Evolutionary conservation across 2,329 filamentous ascomycete species (phyloP), one percentile per base, ranked within the genome.

Genomic region (Diplodia corticola): DNA sequence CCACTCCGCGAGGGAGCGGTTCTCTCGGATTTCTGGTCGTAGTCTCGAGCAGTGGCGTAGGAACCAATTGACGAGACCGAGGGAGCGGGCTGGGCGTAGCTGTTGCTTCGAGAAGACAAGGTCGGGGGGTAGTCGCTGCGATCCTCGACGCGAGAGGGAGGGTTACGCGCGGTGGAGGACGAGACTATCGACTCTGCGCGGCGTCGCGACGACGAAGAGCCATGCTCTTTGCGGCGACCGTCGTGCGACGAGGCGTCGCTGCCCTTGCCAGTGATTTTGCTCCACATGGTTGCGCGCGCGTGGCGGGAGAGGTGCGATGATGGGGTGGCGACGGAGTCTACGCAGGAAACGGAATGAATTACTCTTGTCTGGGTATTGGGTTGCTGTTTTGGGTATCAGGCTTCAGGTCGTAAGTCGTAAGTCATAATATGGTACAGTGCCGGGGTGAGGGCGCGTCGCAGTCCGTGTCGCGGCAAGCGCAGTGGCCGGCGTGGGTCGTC

Each of bases 261-360:
- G 40, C 73, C 75, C 68, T 76, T 78, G 57, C 57, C 75, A 6
- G 74, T 77, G 64, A 77, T 67, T 55, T 71, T 75, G 69, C 69
- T 77, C 77, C 77, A 79, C 77, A 79, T 79, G 71, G 20, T 73
- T 33, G 63, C 17, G 35, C 30, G 40, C 24, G 64, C n/a, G n/a
- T n/a, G 46, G 44, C 49, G 63, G 26, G 28, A 40, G 33, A 54
- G 61, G 20, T 12, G 57, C 46, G 35, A 28, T 57, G 63, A 55
- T 65, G 37, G 28, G 53, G 44, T 65, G 63, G 64, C 64, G 28
- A 30, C 9, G 30, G 20, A 4, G 51, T 59, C 54, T 59, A 59
- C 24, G 54, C 22, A 55, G 28, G 64, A 59, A 53, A 59, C n/a
- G 53, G 53, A 61, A 49, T 49, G 48, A 40, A 63, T 63, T 60